Conservation (phyloP, 306 rosid species). For the Trifolium subterraneum region DNA sequence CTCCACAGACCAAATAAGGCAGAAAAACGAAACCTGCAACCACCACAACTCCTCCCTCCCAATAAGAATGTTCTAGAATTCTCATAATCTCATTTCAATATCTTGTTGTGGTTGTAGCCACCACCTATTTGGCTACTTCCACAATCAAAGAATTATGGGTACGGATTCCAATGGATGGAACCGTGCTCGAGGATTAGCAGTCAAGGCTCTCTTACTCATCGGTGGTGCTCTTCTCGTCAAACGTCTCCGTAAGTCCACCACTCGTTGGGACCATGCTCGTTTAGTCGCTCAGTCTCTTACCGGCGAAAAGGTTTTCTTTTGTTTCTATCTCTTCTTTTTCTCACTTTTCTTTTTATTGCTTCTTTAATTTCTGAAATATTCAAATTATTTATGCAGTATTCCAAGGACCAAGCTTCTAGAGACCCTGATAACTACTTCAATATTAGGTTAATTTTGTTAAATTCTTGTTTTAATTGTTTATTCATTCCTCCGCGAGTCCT, state of each 20-base stretch:
- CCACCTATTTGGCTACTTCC: no score
- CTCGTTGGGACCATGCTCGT: slow-evolving; percentile 98
- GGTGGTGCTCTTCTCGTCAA: slow-evolving; percentile 92
- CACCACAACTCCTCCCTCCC: no score
- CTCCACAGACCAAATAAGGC: no score
- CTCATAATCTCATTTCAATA: no score
- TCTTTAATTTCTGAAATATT: neutral
- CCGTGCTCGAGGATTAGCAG: slow-evolving; percentile 70
- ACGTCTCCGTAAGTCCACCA: slow-evolving; percentile 92
- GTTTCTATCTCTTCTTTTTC: neutral
- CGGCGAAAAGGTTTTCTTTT: slow-evolving; percentile 69
- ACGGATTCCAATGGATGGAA: slow-evolving; percentile 64
- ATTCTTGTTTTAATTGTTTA: neutral
- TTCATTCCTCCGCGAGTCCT: neutral
- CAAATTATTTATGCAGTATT: slow-evolving; percentile 51
- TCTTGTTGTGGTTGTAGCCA: no score
- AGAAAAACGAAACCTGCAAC: no score
- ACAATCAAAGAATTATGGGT: slow-evolving; percentile 44
- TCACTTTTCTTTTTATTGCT: neutral
- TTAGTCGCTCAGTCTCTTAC: slow-evolving; percentile 76
- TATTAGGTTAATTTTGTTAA: slow-evolving; percentile 60
- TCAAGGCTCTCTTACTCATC: slow-evolving; percentile 69
- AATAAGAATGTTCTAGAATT: no score
- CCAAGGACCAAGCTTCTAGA: slow-evolving; percentile 89
- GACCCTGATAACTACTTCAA: slow-evolving; percentile 96